phyloP scores from a whole-genome alignment of 108 stramenopile genomes.

The Poteriospumella lacustris region DNA sequence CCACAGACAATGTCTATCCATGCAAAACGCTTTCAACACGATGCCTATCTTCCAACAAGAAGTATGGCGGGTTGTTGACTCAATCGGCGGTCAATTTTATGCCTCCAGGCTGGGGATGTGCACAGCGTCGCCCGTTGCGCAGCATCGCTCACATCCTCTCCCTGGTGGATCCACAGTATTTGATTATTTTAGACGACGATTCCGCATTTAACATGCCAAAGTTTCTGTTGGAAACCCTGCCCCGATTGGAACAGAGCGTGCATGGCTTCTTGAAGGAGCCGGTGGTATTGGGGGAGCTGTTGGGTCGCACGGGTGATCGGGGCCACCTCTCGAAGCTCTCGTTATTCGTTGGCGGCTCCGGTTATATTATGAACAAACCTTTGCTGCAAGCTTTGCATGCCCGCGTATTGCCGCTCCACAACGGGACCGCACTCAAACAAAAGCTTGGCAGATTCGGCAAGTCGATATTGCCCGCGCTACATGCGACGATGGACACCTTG shows the following conservation, averaged over 20 bases:
- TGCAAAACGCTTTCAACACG: not conserved
- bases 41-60: not conserved
- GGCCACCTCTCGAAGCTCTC: not conserved
- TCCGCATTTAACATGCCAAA: not conserved
- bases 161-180: not conserved
- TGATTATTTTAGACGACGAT: constrained; percentile 9
- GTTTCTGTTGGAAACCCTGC: not conserved
- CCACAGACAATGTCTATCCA: not conserved
- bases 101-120: constrained; percentile 3
- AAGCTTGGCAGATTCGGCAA: no score
- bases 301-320: not conserved
- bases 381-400: not conserved
- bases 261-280: no score
- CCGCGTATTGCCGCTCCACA: no score
- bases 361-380: constrained; percentile 3
- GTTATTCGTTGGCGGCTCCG: constrained; percentile 13
- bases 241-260: no score
- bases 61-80: not conserved
- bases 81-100: not conserved
- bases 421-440: no score
- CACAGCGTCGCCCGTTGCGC: constrained; percentile 1
- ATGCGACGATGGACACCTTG: no score
- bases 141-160: not conserved
- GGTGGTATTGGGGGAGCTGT: not conserved
- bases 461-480: no score